A percentile compares a stretch with the other conserved stretches of the same genome.
Conservation (phyloP, 306 rosid species). For the Cicer bijugum region DNA sequence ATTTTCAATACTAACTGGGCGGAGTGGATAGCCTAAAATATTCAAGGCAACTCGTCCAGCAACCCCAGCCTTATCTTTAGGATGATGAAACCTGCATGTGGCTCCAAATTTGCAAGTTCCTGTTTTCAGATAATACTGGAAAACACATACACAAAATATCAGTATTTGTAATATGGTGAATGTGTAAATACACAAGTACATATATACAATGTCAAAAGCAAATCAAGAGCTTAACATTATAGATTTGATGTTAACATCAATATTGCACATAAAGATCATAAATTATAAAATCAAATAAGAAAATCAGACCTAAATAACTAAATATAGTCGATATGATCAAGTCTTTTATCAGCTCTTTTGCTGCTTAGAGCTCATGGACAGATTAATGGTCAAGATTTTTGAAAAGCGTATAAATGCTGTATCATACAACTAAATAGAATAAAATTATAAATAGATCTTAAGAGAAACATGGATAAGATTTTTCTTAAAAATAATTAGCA, state of each 20-base stretch:
- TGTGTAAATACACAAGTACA: constrained; percentile 19
- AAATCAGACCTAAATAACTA: constrained; percentile 25
- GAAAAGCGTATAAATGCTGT: constrained; percentile 19
- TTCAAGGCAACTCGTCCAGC: constrained; percentile 95
- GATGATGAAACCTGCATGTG: constrained; percentile 97
- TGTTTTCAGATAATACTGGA: constrained; percentile 91
- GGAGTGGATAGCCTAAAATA: constrained; percentile 91
- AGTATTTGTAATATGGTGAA: constrained; percentile 34
- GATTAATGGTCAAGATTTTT: constrained; percentile 24
- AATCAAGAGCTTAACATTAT: constrained; percentile 18
- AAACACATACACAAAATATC: constrained; percentile 42
- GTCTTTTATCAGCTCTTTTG: constrained; percentile 22
- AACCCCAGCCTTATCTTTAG: constrained; percentile 93
- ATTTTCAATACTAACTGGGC: constrained; percentile 68
- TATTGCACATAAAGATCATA: constrained; percentile 2
- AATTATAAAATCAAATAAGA: background rate
- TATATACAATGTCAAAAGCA: constrained; percentile 12
- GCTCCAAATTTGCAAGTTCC: constrained; percentile 99
- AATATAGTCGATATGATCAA: constrained; percentile 26
- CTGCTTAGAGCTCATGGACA: constrained; percentile 15
- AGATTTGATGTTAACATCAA: constrained; percentile 25
- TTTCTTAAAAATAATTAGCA: background rate
- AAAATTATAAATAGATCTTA: constrained; percentile 12
- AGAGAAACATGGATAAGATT: background rate
- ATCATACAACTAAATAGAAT: constrained; percentile 15